A percentile compares a stretch with the other conserved stretches of the same genome.
These are phyloP conservation scores for Agrocybe praecox DNA, from an alignment of 768 basidiomycete species.

Conservation along the genomic window DNA sequence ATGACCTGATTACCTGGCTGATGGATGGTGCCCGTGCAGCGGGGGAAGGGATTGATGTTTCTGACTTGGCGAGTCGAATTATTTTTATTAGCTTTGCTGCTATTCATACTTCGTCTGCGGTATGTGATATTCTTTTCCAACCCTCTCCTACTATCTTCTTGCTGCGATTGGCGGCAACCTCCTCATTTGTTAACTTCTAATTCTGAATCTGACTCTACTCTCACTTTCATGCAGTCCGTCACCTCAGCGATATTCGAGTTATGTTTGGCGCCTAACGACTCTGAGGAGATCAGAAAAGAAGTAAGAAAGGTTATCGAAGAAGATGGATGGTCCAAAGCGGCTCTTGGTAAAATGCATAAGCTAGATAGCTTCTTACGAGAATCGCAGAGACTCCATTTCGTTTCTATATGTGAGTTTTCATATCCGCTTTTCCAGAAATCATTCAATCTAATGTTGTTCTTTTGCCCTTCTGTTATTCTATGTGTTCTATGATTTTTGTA, in stretches of 20 bases:
- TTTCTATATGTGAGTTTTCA: constrained; percentile 6
- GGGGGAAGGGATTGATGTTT: constrained; percentile 24
- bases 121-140: constrained; percentile 26
- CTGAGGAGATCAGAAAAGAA: constrained; percentile 42
- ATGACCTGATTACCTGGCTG: constrained; percentile 51
- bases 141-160: no score
- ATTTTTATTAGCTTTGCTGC: constrained; percentile 44
- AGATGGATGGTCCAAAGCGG: constrained; percentile 39
- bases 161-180: no score
- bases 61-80: constrained; percentile 35
- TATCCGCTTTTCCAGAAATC: no score
- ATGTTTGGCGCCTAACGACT: constrained; percentile 33
- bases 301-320: constrained; percentile 35
- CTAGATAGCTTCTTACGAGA: constrained; percentile 50
- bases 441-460: background rate
- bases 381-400: constrained; percentile 21
- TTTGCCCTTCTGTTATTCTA: background rate
- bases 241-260: constrained; percentile 39
- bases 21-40: constrained; percentile 36
- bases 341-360: constrained; percentile 40
- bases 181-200: background rate
- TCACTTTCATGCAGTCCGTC: constrained; percentile 29
- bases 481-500: background rate
- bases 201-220: no score
- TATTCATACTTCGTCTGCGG: constrained; percentile 44